Conservation (phyloP, 2,329 filamentous ascomycete species). For the Pyrenophora teres region DNA sequence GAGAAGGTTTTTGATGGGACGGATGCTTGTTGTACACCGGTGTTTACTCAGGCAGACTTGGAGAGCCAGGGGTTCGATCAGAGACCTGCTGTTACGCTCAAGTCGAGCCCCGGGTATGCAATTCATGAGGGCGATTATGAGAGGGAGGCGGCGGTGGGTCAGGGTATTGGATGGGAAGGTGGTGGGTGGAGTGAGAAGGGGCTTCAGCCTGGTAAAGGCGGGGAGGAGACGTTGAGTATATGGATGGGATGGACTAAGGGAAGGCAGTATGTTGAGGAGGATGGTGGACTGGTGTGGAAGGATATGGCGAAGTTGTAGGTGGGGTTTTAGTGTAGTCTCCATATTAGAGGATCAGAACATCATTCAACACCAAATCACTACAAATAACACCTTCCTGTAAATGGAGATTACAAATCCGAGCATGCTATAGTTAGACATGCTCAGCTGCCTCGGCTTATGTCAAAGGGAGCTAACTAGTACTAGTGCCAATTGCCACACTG, state of each 20-base stretch:
- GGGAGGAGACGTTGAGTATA: constrained; percentile 67
- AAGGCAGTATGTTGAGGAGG: constrained; percentile 67
- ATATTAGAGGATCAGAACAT: no score
- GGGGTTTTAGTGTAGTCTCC: no score
- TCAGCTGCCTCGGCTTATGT: constrained; percentile 1
- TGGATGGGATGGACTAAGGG: constrained; percentile 83
- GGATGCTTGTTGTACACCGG: constrained; percentile 91
- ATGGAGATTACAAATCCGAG: no score
- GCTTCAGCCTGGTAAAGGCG: constrained; percentile 71
- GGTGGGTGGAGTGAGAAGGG: constrained; percentile 67
- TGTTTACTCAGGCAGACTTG: constrained; percentile 76
- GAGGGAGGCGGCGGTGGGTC: constrained; percentile 57
- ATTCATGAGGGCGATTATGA: constrained; percentile 56
- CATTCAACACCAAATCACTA: no score
- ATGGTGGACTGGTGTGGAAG: constrained; percentile 50
- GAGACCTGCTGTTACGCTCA: constrained; percentile 70
- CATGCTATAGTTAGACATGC: no score
- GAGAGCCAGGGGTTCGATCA: constrained; percentile 69
- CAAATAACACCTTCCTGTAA: no score
- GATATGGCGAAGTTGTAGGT: constrained; percentile 41
- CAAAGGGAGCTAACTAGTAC: constrained; percentile 9
- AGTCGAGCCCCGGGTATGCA: constrained; percentile 69
- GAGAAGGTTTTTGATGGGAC: constrained; percentile 84
- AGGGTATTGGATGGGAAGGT: constrained; percentile 68
- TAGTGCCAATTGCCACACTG: constrained; percentile 10